These are phyloP conservation scores for Fusarium duplospermum DNA, from an alignment of 2,329 filamentous ascomycete species.

Conservation along the genomic window DNA sequence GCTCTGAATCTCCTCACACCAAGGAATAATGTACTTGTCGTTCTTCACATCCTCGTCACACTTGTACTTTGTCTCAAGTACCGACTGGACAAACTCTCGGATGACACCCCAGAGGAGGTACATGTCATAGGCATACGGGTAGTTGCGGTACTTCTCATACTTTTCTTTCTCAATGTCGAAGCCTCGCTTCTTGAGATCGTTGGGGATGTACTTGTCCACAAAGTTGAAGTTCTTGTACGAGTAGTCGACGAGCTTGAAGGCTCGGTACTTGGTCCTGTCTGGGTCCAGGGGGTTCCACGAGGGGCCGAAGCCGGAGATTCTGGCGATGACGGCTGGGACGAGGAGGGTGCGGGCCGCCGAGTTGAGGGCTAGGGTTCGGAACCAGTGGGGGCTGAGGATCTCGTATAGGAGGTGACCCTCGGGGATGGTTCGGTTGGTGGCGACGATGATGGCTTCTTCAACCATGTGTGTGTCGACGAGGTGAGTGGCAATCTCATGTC, in stretches of 20 bases:
- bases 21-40: slow-evolving; percentile 1
- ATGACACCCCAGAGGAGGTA: slow-evolving; percentile 10
- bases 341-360: slow-evolving; percentile 8
- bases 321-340: slow-evolving; percentile 14
- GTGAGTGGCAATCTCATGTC: slow-evolving; percentile 28
- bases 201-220: slow-evolving; percentile 33
- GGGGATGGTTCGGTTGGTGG: slow-evolving; percentile 23
- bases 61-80: slow-evolving; percentile 20
- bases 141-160: slow-evolving; percentile 28
- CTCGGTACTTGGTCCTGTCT: not conserved
- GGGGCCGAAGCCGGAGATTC: slow-evolving; percentile 20
- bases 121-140: slow-evolving; percentile 27
- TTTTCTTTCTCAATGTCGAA: slow-evolving; percentile 20
- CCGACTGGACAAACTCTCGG: slow-evolving; percentile 21
- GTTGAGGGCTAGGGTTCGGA: slow-evolving; percentile 28
- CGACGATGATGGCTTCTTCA: slow-evolving; percentile 33
- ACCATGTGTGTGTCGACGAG: slow-evolving; percentile 35
- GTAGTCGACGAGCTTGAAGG: slow-evolving; percentile 5
- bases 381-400: slow-evolving; percentile 31
- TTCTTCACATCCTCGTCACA: not conserved
- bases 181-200: slow-evolving; percentile 35
- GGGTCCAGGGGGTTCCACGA: not conserved
- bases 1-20: slow-evolving; percentile 28
- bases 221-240: slow-evolving; percentile 35
- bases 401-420: slow-evolving; percentile 25